Percentiles rank a stretch among this genome's conserved stretches.
Evolutionary conservation across 768 basidiomycete species (phyloP).

Genomic region (Pleurotus tuoliensis): DNA sequence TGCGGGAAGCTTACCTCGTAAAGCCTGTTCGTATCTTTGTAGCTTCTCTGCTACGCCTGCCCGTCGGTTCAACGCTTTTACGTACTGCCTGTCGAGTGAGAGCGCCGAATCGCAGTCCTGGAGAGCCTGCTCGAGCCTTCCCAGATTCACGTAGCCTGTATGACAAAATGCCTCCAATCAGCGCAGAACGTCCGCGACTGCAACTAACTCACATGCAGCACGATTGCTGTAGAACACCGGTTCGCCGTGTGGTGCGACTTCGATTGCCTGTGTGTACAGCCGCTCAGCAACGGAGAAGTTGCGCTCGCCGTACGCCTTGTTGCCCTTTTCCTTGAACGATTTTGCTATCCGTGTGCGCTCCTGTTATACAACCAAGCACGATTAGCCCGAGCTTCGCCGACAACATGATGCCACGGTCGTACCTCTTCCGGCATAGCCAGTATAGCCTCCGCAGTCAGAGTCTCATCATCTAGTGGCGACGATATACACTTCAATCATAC

Average conservation of each 20-base stretch:
- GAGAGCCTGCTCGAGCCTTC: constrained; percentile 75
- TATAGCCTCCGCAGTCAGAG: constrained; percentile 52
- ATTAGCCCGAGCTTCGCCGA: constrained; percentile 1
- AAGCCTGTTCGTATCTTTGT: constrained; percentile 65
- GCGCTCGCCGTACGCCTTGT: constrained; percentile 61
- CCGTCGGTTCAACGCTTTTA: constrained; percentile 89
- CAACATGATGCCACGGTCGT: constrained; percentile 14
- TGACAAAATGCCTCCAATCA: not conserved
- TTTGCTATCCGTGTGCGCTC: constrained; percentile 63
- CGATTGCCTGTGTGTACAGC: constrained; percentile 73
- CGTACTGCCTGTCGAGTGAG: constrained; percentile 75
- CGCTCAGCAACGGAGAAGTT: constrained; percentile 58
- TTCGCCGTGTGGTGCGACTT: constrained; percentile 72
- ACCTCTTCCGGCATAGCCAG: constrained; percentile 58
- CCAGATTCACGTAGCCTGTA: constrained; percentile 83
- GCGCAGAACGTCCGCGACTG: not conserved
- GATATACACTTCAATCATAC: not conserved
- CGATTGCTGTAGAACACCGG: constrained; percentile 97
- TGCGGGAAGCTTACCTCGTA: constrained; percentile 56
- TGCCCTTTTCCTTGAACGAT: constrained; percentile 67
- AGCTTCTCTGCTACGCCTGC: constrained; percentile 82
- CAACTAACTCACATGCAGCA: constrained; percentile 73
- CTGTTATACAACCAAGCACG: constrained; percentile 28
- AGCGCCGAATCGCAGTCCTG: constrained; percentile 89
- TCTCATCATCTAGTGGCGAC: constrained; percentile 32